Evolutionary conservation across 2,329 filamentous ascomycete species (phyloP).

Genomic region (Claviceps spartinae): DNA sequence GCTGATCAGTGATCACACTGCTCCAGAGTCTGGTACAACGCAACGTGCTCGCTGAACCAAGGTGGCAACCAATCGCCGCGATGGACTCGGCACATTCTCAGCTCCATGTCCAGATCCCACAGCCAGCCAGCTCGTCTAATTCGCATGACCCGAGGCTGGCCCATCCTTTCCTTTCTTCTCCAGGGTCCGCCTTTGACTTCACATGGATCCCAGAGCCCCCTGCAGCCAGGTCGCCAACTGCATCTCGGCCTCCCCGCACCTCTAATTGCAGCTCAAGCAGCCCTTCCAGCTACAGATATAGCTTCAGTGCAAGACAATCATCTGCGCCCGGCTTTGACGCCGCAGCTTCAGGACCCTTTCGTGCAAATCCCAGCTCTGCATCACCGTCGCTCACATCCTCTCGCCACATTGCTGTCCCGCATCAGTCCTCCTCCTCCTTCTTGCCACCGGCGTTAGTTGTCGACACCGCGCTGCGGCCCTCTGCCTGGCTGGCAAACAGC

Average conservation of each 20-base stretch:
- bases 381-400: not conserved
- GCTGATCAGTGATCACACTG: too few species aligned
- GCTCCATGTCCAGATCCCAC: constrained; percentile 4
- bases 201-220: constrained; percentile 3
- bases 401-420: not conserved
- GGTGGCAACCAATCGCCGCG: constrained; percentile 1
- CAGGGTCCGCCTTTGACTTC: constrained; percentile 4
- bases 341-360: not conserved
- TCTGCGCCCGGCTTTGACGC: not conserved
- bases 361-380: not conserved
- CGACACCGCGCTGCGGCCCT: not conserved
- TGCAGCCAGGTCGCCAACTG: not conserved
- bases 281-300: constrained; percentile 2
- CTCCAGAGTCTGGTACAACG: not conserved
- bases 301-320: not conserved
- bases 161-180: not conserved
- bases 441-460: not conserved
- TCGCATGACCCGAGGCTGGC: not conserved
- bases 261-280: not conserved
- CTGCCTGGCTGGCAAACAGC: constrained; percentile 1
- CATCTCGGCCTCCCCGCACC: constrained; percentile 1
- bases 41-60: not conserved
- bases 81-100: constrained; percentile 3
- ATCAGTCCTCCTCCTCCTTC: not conserved
- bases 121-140: not conserved